Evolutionary conservation across 129 eudicot genomes (phyloP).

Genomic region (Helianthus tuberosus): DNA sequence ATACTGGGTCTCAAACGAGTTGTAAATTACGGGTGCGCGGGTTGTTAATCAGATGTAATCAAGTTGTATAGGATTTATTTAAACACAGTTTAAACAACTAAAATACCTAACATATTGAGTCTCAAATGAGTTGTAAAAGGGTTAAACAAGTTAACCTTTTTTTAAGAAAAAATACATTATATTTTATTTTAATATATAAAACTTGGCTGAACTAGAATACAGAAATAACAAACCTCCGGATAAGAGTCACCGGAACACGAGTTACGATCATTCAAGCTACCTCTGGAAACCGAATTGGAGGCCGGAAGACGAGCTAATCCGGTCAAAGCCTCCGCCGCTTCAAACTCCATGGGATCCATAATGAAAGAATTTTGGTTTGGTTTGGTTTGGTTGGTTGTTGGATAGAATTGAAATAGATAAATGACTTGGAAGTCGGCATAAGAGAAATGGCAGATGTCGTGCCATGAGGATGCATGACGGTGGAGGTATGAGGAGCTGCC

Average conservation of each 20-base stretch:
- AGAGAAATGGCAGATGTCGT: conserved; percentile 37
- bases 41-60: no score
- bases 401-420: not conserved
- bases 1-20: no score
- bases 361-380: not conserved
- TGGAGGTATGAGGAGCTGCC: conserved; percentile 40
- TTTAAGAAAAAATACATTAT: no score
- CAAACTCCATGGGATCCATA: conserved; percentile 45
- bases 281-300: conserved; percentile 16
- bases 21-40: no score
- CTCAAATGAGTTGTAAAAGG: no score
- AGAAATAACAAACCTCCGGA: conserved; percentile 29
- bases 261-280: not conserved
- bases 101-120: no score
- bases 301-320: conserved; percentile 44
- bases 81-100: no score
- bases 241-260: conserved; percentile 19
- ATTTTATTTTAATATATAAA: no score
- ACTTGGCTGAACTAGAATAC: no score
- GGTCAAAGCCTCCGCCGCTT: conserved; percentile 79
- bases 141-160: no score
- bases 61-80: no score
- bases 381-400: not conserved
- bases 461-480: conserved; percentile 35
- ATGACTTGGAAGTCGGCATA: conserved; percentile 22